Evolutionary conservation across 1,139 yeast species (phyloP), one percentile per base, ranked within the genome.

Genomic region (Kazachstania sp.): DNA sequence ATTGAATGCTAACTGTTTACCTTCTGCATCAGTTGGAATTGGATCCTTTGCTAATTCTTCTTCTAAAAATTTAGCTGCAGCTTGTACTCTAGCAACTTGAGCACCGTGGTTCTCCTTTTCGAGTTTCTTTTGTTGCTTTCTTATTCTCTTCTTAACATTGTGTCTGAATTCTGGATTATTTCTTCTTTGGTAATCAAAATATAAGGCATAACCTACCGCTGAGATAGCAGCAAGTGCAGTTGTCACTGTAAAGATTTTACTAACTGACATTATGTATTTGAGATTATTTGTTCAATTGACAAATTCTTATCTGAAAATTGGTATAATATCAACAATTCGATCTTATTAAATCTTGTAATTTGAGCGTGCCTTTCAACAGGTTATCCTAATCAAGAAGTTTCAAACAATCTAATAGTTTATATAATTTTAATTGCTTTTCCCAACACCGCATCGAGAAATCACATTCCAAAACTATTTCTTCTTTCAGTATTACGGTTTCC

Each of bases 131-230:
- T 76, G 70, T 52, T 79, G 82, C 65, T 75, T 77, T 62, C 72
- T 73, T 50, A 81, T 76, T 61, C 78, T 75, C 67, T 78, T 79
- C 65, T 78, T 79, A 60, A 90, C 75, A 47, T 77, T 66, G 63
- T 77, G 81, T 74, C 98, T 85, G 76, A 92, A 92, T 46, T 79
- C 84, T 20, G 84, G 69, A 49, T 85, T 80, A 68, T 75, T 75
- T 73, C 97, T 86, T 71, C 98, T 86, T 70, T 77, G 78, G 73
- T 88, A 86, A 70, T 92, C 98, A 63, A 92, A 92, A 72, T 86
- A 92, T 42, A 80, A 72, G 49, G 94, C 87, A 68, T 92, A 92
- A 16, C 88, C 90, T 46, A 82, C 71, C 49, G 71, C 55, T 20
- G 68, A 58, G n/a, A 81, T 76, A 44, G 83, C 74, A 37, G 80